Base-by-base conservation (phyloP, 768 basidiomycete species). In the Sarcodon aspratus region DNA sequence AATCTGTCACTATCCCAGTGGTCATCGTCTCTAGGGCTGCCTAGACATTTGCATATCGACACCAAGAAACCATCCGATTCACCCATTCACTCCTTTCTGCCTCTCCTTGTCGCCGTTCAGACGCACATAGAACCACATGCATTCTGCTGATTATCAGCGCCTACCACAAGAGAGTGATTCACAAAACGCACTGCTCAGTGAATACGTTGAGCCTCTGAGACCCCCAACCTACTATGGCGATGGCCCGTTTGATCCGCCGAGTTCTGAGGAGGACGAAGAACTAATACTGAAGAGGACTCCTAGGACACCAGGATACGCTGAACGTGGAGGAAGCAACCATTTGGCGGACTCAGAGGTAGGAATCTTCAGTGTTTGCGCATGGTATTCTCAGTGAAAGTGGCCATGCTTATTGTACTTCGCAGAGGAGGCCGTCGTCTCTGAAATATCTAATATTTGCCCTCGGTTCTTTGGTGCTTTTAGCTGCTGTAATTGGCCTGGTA, bases 181-280 rank as follows among this genome's bases (percentile, higher is more conserved):
- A 5, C 21, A 27, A 27, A 27, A 27, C 21, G 21, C 21, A 27
- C 21, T 27, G 21, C 21, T 27, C 21, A 27, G 5, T 27, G 21
- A 27, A 27, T 13, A 13, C 40, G 15, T 27, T 13, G 40, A 27
- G 15, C 40, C 40, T 13, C 6, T 42, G 5, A 15, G 40, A 42
- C 40, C 40, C 27, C 40, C 40, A 13, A 51, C 57, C 11, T 89
- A 89, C 64, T 89, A 89, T 54, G 81, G 74, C 32, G 85, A 88
- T 15, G 85, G 86, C 0, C 72, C 78, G 0, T 90, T 88, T 57
- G 82, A 86, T 54, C 73, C 82, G 17, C 83, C 85, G 7, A 85
- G 82, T 57, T 87, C 85, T n/a, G 82, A 81, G 44, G 21, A 27
- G 49, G 73, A 76, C 27, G 74, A 72, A 33, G 61, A 69, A 7